Conservation (phyloP, 305 asterid genomes). For the Plantago coronopus region DNA sequence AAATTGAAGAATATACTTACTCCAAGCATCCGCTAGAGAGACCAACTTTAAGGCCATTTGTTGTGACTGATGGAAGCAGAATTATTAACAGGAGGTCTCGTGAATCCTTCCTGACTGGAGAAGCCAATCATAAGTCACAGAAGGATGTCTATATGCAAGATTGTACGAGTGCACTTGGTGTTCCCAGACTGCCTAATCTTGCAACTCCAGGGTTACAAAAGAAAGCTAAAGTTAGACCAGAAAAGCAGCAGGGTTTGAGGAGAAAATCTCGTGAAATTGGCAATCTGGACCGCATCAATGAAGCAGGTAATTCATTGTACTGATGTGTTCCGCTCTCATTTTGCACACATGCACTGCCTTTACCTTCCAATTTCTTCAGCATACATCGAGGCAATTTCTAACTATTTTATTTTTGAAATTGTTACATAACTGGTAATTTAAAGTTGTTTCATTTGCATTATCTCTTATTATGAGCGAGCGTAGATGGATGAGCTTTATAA, state of each 20-base stretch:
- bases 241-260: slow-evolving; percentile 28
- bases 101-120: slow-evolving; percentile 30
- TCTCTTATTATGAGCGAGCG: background rate
- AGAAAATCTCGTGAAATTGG: slow-evolving; percentile 22
- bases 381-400: background rate
- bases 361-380: background rate
- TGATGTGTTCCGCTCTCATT: background rate
- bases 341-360: background rate
- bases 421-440: background rate
- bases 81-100: slow-evolving; percentile 35
- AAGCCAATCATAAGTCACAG: slow-evolving; percentile 23
- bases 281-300: slow-evolving; percentile 25
- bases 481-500: no score
- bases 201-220: slow-evolving; percentile 25
- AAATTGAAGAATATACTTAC: slow-evolving; percentile 42
- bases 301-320: slow-evolving; percentile 33
- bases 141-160: slow-evolving; percentile 24
- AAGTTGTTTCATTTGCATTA: slow-evolving; percentile 2
- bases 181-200: slow-evolving; percentile 53
- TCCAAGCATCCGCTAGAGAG: slow-evolving; percentile 29
- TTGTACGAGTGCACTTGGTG: slow-evolving; percentile 31
- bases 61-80: slow-evolving; percentile 57
- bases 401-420: background rate
- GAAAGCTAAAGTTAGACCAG: slow-evolving; percentile 29
- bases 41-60: slow-evolving; percentile 45